A percentile compares a stretch with the other conserved stretches of the same genome.
phyloP scores from a whole-genome alignment of 2,329 filamentous ascomycete species.

The Fusarium succisae region DNA sequence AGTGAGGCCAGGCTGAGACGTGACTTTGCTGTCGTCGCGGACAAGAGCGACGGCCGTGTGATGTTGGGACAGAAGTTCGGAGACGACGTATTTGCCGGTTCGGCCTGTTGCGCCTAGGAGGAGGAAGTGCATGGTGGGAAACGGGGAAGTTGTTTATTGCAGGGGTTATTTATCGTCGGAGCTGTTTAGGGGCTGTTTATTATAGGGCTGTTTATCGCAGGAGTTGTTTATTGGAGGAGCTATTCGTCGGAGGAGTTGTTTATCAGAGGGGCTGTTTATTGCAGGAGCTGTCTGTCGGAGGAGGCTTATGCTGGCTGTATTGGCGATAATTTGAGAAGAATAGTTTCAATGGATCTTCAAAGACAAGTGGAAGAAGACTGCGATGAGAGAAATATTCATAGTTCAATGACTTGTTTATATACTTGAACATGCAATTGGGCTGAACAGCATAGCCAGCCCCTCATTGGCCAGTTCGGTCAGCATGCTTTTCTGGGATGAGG shows the following conservation, averaged over 20 bases:
- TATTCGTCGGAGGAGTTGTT: fast-evolving
- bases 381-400: not conserved
- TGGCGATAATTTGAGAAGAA: not conserved
- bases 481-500: not conserved
- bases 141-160: fast-evolving
- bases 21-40: conserved; percentile 40
- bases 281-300: not conserved
- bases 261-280: not conserved
- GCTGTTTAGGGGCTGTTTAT: not conserved
- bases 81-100: conserved; percentile 54
- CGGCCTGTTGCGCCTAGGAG: conserved; percentile 56
- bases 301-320: not conserved
- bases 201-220: not conserved
- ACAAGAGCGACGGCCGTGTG: conserved; percentile 53
- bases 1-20: conserved; percentile 42
- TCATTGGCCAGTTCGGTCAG: conserved; percentile 34
- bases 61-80: conserved; percentile 49
- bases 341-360: fast-evolving
- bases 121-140: conserved; percentile 49
- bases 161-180: fast-evolving
- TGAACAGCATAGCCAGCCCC: not conserved
- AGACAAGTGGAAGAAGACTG: fast-evolving
- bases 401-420: conserved; percentile 6
- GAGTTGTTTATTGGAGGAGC: fast-evolving
- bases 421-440: not conserved